Evolutionary conservation across 2,329 filamentous ascomycete species (phyloP).

Genomic region (Trichophyton verrucosum): DNA sequence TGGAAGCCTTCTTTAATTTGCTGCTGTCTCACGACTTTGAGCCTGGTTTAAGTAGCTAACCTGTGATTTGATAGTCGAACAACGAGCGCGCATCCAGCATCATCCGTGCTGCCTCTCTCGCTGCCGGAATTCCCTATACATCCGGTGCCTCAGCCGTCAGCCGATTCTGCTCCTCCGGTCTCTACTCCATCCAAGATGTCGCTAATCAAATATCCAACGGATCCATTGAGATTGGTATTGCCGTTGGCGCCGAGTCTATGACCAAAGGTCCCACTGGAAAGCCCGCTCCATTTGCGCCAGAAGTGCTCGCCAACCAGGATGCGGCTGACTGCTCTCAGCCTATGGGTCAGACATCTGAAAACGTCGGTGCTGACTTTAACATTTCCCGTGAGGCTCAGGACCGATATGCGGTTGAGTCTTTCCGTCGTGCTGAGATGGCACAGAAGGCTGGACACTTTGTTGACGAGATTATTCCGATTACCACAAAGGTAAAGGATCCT

Average conservation of each 20-base stretch:
- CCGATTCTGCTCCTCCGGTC: conserved; percentile 92
- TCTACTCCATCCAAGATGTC: conserved; percentile 91
- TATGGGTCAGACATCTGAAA: conserved; percentile 98
- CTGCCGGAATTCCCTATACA: conserved; percentile 89
- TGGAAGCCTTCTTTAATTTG: conserved; percentile 18
- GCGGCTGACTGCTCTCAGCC: conserved; percentile 77
- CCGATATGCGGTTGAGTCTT: conserved; percentile 73
- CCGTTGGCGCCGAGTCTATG: conserved; percentile 85
- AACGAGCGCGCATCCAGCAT: conserved; percentile 61
- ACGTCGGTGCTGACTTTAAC: conserved; percentile 82
- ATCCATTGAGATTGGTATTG: conserved; percentile 75
- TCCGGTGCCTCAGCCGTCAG: conserved; percentile 70
- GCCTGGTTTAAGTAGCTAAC: neutral
- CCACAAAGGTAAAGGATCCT: conserved; percentile 66
- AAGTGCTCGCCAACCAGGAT: conserved; percentile 64
- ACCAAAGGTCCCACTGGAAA: conserved; percentile 57
- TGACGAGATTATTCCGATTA: conserved; percentile 88
- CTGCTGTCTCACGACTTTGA: neutral
- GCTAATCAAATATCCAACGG: conserved; percentile 72
- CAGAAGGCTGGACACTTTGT: conserved; percentile 86
- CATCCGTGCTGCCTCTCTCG: conserved; percentile 72
- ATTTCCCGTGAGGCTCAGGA: conserved; percentile 73
- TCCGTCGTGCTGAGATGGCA: conserved; percentile 71
- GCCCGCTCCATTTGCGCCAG: conserved; percentile 59
- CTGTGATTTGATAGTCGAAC: neutral